Evolutionary conservation across 306 rosid genomes (phyloP).

Genomic region (Astragalus membranaceus): DNA sequence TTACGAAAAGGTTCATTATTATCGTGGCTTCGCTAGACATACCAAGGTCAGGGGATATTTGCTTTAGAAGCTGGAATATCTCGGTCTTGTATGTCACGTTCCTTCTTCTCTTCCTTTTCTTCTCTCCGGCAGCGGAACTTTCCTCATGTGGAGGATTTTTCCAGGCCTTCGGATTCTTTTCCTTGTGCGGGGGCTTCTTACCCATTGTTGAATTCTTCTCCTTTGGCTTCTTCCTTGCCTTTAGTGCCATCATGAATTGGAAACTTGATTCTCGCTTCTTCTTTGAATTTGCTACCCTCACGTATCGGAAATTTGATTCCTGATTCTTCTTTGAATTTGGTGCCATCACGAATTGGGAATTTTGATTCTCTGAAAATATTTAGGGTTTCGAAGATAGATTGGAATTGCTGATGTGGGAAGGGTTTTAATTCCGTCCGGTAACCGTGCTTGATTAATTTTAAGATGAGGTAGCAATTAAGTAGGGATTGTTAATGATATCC

Average conservation of each 20-base stretch:
- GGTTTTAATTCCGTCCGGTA: too few relatives aligned
- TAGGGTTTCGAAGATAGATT: too few relatives aligned
- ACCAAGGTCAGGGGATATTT: slow-evolving; percentile 67
- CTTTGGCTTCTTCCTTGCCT: slow-evolving; percentile 59
- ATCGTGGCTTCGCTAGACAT: slow-evolving; percentile 76
- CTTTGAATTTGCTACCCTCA: too few relatives aligned
- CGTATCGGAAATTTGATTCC: too few relatives aligned
- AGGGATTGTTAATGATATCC: too few relatives aligned
- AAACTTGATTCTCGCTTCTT: not conserved
- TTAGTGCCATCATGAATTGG: slow-evolving; percentile 40
- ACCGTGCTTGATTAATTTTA: too few relatives aligned
- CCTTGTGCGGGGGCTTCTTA: slow-evolving; percentile 51
- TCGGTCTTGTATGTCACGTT: slow-evolving; percentile 72
- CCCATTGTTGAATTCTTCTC: slow-evolving; percentile 53
- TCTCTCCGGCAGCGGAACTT: slow-evolving; percentile 38
- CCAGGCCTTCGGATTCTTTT: slow-evolving; percentile 73
- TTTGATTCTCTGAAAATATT: too few relatives aligned
- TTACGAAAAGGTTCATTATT: slow-evolving; percentile 66
- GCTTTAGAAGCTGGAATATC: slow-evolving; percentile 68
- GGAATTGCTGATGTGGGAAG: too few relatives aligned
- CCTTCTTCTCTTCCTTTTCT: slow-evolving; percentile 81
- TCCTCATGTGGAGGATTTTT: slow-evolving; percentile 69
- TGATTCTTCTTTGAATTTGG: too few relatives aligned
- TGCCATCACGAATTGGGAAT: too few relatives aligned
- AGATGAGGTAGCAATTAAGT: too few relatives aligned